Evolutionary conservation across 225 moss, liverwort and hornwort species (phyloP), one percentile per base, ranked within the genome.

Genomic region (Physcomitrium patens): DNA sequence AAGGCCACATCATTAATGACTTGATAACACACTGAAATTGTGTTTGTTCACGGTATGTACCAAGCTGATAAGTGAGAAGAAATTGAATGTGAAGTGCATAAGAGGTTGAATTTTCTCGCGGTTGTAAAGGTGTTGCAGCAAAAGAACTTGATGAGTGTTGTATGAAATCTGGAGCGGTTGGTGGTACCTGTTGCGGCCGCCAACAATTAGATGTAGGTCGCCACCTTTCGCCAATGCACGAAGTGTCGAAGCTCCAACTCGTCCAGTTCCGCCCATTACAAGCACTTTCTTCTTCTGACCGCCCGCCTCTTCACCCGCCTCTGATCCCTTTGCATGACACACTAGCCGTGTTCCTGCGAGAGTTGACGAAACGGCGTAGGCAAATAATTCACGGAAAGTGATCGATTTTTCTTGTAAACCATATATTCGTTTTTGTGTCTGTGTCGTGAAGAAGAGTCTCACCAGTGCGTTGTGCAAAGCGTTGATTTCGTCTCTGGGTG

Each of bases 261-360:
- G 96, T 9, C 93, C 93, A 26, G 93, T 93, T 67, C 96, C 96
- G 83, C 96, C 96, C 85, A 93, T 70, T 52, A 92, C 93, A 66
- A 93, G 68, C 13, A 92, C 93, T 74, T 53, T 85, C 65, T 87
- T 87, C 57, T 58, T 84, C 61, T 31, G 26, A 13, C 56, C 44
- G 52, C 56, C 78, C 11, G 42, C 46, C 62, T 50, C 50, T 12
- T 64, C 76, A 63, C 9, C 42, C 31, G 78, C 59, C 53, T 54
- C 76, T 17, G 48, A 47, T 23, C 44, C 63, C 72, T 58, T 43
- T 54, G 84, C 80, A 41, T 15, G 24, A 46, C 71, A 84, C 37
- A 46, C 60, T 4, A 77, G 59, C 47, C 77, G 64, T 73, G 43
- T 74, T 18, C 52, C 78, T 82, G 60, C 78, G 78, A 9, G 9